Percentiles rank a stretch among this genome's conserved stretches.
phyloP scores from a whole-genome alignment of 148 eudicot species.

The Fagopyrum tataricum region DNA sequence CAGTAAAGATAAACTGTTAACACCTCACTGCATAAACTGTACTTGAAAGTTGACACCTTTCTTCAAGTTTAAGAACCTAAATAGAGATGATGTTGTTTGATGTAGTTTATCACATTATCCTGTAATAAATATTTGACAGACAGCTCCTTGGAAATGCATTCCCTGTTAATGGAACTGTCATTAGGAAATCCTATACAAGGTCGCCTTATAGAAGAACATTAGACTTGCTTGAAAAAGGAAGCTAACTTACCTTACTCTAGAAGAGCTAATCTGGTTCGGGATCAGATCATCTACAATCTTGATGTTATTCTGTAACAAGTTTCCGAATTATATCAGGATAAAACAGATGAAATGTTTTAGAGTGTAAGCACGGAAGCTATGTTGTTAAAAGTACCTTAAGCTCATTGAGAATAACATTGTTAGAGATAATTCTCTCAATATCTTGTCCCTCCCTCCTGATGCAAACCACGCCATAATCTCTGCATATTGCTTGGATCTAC shows the following conservation, averaged over 20 bases:
- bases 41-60: too few species aligned
- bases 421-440: slow-evolving; percentile 45
- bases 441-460: slow-evolving; percentile 83
- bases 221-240: background rate
- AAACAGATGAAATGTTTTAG: background rate
- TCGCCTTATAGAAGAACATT: background rate
- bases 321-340: background rate
- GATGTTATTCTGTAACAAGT: slow-evolving; percentile 54
- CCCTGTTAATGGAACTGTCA: slow-evolving; percentile 32
- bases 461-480: slow-evolving; percentile 91
- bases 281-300: slow-evolving; percentile 75
- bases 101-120: slow-evolving; percentile 72
- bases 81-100: slow-evolving; percentile 48
- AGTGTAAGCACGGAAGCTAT: background rate
- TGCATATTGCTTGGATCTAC: slow-evolving; percentile 59
- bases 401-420: slow-evolving; percentile 48
- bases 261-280: slow-evolving; percentile 83
- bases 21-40: too few species aligned
- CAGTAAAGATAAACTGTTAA: too few species aligned
- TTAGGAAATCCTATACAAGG: background rate
- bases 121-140: slow-evolving; percentile 71
- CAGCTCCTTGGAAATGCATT: slow-evolving; percentile 62
- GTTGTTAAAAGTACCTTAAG: slow-evolving; percentile 41
- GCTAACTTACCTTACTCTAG: slow-evolving; percentile 59
- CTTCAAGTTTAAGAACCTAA: background rate